Evolutionary conservation across 257 asterid species (phyloP).

Genomic region (Leptodermis oblonga): DNA sequence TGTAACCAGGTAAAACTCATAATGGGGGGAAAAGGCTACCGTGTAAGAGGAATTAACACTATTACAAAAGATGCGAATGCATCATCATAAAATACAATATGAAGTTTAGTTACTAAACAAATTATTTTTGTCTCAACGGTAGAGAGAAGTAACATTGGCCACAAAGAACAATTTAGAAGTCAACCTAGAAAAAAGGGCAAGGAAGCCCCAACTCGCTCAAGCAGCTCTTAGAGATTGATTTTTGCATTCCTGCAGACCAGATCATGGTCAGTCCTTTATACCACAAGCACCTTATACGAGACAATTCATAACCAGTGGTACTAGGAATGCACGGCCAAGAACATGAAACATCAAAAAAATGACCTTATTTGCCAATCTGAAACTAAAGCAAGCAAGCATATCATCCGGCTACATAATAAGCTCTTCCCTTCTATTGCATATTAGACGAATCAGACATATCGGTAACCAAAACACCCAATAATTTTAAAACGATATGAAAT

Average conservation of each 20-base stretch:
- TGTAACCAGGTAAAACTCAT: neutral
- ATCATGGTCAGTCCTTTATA: constrained; percentile 40
- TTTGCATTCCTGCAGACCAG: constrained; percentile 60
- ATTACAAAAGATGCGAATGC: neutral
- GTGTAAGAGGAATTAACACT: neutral
- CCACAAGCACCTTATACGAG: constrained; percentile 24
- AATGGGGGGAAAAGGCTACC: neutral
- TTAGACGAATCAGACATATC: neutral
- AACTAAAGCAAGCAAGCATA: neutral
- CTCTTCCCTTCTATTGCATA: neutral
- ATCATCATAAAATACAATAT: neutral
- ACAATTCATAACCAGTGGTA: constrained; percentile 17
- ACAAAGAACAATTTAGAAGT: constrained; percentile 47
- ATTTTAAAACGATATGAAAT: neutral
- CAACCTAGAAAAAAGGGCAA: constrained; percentile 38
- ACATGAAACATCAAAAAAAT: neutral
- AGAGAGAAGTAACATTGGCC: constrained; percentile 22
- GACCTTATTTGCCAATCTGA: neutral
- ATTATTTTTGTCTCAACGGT: neutral
- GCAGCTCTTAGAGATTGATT: constrained; percentile 51
- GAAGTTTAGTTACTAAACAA: neutral
- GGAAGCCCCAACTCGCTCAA: constrained; percentile 52
- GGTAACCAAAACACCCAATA: neutral
- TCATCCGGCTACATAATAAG: neutral
- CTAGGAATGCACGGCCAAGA: constrained; percentile 7